Base-by-base conservation (phyloP, 352 stramenopile genomes). In the Phytophthora pistaciae region DNA sequence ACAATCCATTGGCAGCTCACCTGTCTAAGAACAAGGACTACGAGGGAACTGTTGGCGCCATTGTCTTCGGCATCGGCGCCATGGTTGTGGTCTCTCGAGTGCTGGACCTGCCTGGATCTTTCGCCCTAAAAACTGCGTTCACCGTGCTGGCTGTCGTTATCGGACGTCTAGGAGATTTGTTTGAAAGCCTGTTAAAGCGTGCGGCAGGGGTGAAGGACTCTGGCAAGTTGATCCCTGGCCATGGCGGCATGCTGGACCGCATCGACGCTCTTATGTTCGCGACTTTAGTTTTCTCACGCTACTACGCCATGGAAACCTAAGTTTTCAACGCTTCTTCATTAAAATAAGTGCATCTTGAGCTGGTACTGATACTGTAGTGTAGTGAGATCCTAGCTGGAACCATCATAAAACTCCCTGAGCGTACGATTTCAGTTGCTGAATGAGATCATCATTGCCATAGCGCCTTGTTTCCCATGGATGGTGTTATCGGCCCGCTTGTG, bases 21-120 rank as follows among this genome's bases (percentile, higher is more conserved):
- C 70, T 98, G 8, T 98, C 91, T 44, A 96, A 95, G 8, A 99
- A 98, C 84, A 99, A 99, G 73, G 97, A 97, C 40, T 91, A 98
- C 18, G 96, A 99, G 81, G 96, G 96, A 49, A 93, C 97, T 5
- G 50, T 98, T 18, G 93, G 91, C 20, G 96, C 94, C 7, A 66
- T 88, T 5, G 21, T 91, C 3, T 88, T 86, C 20, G 92, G 88
- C 10, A 64, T 98, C 36, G 91, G 81, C 11, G 91, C 95, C 5
- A 97, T 95, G 82, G 74, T 92, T 20, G 74, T 96, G 31, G 66
- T 75, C 10, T 87, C 74, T 16, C 27, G 77, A 10, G 13, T 82
- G 23, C 91, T 96, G 70, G 67, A 83, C 9, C 56, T 97, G 0
- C 85, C 85, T 7, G 95, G 95, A 4, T 75, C 84, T 0, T 64